Evolutionary conservation across 257 asterid species (phyloP), one percentile per base, ranked within the genome.

Genomic region (Nemophila menziesii): DNA sequence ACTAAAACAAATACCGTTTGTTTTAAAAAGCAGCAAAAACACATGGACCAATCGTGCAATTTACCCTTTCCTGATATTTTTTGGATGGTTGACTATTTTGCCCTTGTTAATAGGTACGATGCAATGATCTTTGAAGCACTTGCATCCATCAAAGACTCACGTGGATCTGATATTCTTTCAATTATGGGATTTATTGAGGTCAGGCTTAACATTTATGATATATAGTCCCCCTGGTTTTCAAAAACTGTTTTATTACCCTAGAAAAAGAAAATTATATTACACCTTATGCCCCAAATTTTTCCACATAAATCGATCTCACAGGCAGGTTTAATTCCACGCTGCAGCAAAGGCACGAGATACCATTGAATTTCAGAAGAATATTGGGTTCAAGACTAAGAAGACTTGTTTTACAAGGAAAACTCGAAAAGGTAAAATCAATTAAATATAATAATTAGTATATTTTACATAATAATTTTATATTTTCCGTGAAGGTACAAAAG

Each of bases 101-200:
- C 8, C n/a, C 50, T 37, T 39, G 22, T 59, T 16, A 39, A 51
- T 70, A 78, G 90, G 48, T 61, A 66, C 53, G 22, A 21, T 38
- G 45, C 48, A 16, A 50, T 69, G 90, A 69, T 78, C 39, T 55
- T 74, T 53, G 84, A 74, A 54, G 90, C 90, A 47, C 46, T 78
- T 49, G 46, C 74, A 47, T 52, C 68, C 60, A 23, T 69, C 59
- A 64, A 69, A 39, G 70, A 58, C 46, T 51, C 58, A 54, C 54
- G 24, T 54, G 90, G 81, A 63, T 66, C 72, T 45, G 78, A 69
- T 27, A 18, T 64, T 58, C 60, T 58, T 39, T 63, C 70, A 40
- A 71, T 78, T 58, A 21, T 55, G 39, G 62, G 62, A 42, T 74
- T 60, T 46, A 66, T 78, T 55, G 74, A 78, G 90, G 90, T 78